A percentile compares a stretch with the other conserved stretches of the same genome.
Evolutionary conservation across 495 filamentous ascomycete genomes (phyloP).

Genomic region (Elaphomyces granulatus): DNA sequence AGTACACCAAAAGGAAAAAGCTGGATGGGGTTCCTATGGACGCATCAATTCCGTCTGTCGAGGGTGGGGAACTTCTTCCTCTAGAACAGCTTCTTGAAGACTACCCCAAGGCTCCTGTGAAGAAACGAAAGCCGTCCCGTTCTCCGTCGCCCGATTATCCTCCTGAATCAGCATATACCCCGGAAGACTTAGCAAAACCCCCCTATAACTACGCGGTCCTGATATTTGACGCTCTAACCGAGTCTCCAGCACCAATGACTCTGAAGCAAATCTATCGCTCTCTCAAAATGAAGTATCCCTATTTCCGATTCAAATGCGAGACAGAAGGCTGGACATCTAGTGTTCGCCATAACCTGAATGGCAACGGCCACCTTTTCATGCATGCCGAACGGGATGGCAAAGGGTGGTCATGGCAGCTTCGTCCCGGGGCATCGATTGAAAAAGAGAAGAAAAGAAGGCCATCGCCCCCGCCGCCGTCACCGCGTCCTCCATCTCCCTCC

Average conservation of each 20-base stretch:
- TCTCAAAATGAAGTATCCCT: conserved; percentile 78
- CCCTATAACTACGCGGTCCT: conserved; percentile 76
- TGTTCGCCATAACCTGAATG: conserved; percentile 87
- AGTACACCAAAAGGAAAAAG: conserved; percentile 63
- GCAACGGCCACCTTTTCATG: conserved; percentile 66
- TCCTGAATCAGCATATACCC: conserved; percentile 59
- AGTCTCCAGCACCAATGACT: conserved; percentile 56
- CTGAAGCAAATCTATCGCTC: conserved; percentile 89
- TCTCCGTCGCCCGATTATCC: conserved; percentile 60
- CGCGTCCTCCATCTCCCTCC: conserved; percentile 28
- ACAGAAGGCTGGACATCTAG: conserved; percentile 95
- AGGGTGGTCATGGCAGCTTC: conserved; percentile 55
- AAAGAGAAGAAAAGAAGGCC: conserved; percentile 51
- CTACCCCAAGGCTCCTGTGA: conserved; percentile 34
- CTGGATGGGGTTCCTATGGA: conserved; percentile 35
- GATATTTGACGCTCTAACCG: conserved; percentile 76
- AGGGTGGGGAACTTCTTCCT: conserved; percentile 28
- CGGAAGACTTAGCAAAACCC: conserved; percentile 76
- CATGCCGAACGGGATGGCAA: conserved; percentile 67
- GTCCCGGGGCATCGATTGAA: conserved; percentile 48
- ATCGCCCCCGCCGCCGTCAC: conserved; percentile 38
- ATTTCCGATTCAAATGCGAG: conserved; percentile 64
- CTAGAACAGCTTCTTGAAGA: conserved; percentile 28
- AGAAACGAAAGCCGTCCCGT: conserved; percentile 42
- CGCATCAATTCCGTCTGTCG: conserved; percentile 29